phyloP scores from a whole-genome alignment of 106 monocot genomes.

The Ottelia alismoides region DNA sequence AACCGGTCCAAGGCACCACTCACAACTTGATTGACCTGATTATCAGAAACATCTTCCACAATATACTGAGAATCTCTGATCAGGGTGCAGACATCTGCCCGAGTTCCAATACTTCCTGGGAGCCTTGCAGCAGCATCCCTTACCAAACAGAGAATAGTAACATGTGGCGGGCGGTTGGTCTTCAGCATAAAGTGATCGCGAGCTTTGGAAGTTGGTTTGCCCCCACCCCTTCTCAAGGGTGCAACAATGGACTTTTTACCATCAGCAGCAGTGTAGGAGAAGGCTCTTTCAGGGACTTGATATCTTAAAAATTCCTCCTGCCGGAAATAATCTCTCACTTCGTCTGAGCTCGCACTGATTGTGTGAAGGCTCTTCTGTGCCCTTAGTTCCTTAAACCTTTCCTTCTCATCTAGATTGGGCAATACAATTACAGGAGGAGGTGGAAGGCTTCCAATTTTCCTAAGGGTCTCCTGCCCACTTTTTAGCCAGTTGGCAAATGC shows the following conservation, averaged over 20 bases:
- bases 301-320: constrained; percentile 73
- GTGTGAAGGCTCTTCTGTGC: constrained; percentile 91
- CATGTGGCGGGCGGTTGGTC: constrained; percentile 82
- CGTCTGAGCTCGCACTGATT: constrained; percentile 72
- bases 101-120: constrained; percentile 89
- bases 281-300: constrained; percentile 87
- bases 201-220: constrained; percentile 94
- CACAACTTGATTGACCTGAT: constrained; percentile 76
- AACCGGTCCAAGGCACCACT: constrained; percentile 94
- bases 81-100: constrained; percentile 92
- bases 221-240: constrained; percentile 83
- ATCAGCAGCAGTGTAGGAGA: constrained; percentile 77
- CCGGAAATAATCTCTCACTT: constrained; percentile 70
- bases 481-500: constrained; percentile 97
- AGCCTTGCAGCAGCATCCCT: constrained; percentile 90
- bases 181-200: constrained; percentile 95
- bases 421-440: constrained; percentile 43
- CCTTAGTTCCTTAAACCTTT: constrained; percentile 83
- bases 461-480: constrained; percentile 80
- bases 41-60: constrained; percentile 73
- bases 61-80: constrained; percentile 90
- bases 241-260: constrained; percentile 88
- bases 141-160: constrained; percentile 90
- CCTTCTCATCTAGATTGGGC: constrained; percentile 59
- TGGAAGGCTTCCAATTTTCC: constrained; percentile 86